Evolutionary conservation across 2,329 filamentous ascomycete genomes (phyloP).

Genomic region (Fusarium decemcellulare): DNA sequence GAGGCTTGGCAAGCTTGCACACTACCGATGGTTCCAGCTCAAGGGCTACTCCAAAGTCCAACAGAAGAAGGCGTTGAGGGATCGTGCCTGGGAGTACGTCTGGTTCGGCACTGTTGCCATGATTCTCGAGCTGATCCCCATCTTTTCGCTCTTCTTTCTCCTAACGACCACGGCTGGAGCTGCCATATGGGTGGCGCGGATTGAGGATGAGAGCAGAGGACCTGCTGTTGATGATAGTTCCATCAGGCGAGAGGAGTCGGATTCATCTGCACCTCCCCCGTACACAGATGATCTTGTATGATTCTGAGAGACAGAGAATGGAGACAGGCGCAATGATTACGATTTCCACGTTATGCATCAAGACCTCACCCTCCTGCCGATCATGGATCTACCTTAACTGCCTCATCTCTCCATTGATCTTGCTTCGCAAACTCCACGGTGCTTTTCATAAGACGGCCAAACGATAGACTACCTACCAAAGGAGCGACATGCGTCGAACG

Average conservation of each 20-base stretch:
- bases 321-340: background rate
- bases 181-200: slow-evolving; percentile 85
- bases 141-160: slow-evolving; percentile 94
- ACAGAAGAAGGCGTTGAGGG: slow-evolving; percentile 77
- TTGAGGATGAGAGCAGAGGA: slow-evolving; percentile 73
- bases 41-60: slow-evolving; percentile 81
- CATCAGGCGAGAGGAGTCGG: slow-evolving; percentile 25
- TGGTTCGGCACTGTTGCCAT: slow-evolving; percentile 94
- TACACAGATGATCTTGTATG: slow-evolving; percentile 49
- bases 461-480: too few species aligned
- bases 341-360: background rate
- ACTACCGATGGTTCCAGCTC: slow-evolving; percentile 92
- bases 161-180: slow-evolving; percentile 88
- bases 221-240: slow-evolving; percentile 20
- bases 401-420: background rate
- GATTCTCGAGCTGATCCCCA: slow-evolving; percentile 87
- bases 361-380: background rate
- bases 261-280: slow-evolving; percentile 43
- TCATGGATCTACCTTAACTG: background rate
- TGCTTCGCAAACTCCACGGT: background rate
- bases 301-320: background rate
- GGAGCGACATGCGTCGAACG: background rate
- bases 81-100: slow-evolving; percentile 84
- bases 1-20: slow-evolving; percentile 87
- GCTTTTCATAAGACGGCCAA: too few species aligned